These are phyloP conservation scores for Symbiotaphrina buchneri DNA, from an alignment of 495 filamentous ascomycete genomes.

Conservation along the genomic window DNA sequence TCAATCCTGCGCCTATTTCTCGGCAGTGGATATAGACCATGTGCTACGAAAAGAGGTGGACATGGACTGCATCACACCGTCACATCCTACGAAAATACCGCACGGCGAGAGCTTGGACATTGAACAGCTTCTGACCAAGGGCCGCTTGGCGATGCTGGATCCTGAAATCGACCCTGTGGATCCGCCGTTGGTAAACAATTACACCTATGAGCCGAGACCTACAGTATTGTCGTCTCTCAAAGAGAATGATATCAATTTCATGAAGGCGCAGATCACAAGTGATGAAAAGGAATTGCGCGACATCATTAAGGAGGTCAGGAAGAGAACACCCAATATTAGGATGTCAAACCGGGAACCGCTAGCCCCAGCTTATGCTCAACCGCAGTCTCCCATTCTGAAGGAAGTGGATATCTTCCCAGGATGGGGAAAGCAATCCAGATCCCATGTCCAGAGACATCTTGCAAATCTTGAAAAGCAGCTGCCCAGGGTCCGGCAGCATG, in stretches of 20 bases:
- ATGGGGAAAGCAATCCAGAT: too few species aligned
- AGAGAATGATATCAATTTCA: constrained; percentile 29
- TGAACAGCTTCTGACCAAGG: constrained; percentile 43
- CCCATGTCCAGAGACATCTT: too few species aligned
- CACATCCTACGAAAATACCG: constrained; percentile 53
- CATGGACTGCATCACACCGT: constrained; percentile 90
- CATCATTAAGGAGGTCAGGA: constrained; percentile 27
- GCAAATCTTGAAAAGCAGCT: too few species aligned
- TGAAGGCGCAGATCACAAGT: constrained; percentile 64
- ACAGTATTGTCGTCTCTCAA: constrained; percentile 54
- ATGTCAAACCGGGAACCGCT: background rate
- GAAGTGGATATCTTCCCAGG: too few species aligned
- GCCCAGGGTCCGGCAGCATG: too few species aligned
- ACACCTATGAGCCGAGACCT: constrained; percentile 42
- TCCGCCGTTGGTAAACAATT: constrained; percentile 27
- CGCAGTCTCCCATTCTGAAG: too few species aligned
- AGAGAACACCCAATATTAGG: background rate
- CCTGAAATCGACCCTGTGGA: constrained; percentile 26
- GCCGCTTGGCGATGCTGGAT: constrained; percentile 38
- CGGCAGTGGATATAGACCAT: constrained; percentile 79
- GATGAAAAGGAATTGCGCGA: constrained; percentile 52
- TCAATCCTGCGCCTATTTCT: constrained; percentile 87
- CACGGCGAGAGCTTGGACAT: constrained; percentile 79
- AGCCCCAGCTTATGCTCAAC: constrained; percentile 1
- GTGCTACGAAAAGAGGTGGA: constrained; percentile 93